Conservation (phyloP, 805 yeast species). For the Naumovozyma dairenensis region DNA sequence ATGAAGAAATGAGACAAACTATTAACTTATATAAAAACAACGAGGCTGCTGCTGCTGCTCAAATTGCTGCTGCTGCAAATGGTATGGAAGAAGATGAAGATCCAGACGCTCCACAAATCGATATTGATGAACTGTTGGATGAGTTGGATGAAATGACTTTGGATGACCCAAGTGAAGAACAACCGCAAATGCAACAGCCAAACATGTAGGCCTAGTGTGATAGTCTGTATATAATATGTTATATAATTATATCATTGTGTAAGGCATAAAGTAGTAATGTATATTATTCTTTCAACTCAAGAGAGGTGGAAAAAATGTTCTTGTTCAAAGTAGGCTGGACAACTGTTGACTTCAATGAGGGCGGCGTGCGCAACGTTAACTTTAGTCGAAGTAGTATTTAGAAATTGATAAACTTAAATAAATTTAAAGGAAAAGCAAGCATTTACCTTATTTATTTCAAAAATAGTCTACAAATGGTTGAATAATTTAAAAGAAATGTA, state of each 20-base stretch:
- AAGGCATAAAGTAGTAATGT: not conserved
- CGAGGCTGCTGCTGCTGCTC: constrained; percentile 7
- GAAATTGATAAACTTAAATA: no score
- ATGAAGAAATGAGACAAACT: constrained; percentile 83
- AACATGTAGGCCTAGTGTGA: constrained; percentile 1
- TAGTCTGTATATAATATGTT: not conserved
- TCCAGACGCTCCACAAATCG: constrained; percentile 80
- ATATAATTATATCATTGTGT: not conserved
- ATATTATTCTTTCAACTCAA: no score
- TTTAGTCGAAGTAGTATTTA: no score
- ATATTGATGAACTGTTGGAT: constrained; percentile 85
- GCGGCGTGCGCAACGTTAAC: no score
- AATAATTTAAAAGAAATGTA: no score
- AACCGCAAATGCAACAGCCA: constrained; percentile 1
- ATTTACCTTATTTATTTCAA: no score
- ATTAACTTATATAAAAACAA: constrained; percentile 76
- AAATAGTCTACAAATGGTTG: no score
- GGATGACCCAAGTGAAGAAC: constrained; percentile 37
- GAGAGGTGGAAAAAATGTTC: no score
- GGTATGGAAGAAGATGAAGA: constrained; percentile 52
- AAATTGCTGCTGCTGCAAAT: constrained; percentile 19
- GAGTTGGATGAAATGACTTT: constrained; percentile 90
- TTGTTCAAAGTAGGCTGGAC: no score
- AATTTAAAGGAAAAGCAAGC: no score
- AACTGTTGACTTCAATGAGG: no score